phyloP scores from a whole-genome alignment of 75 land plant species.

The Azolla pinnata region DNA sequence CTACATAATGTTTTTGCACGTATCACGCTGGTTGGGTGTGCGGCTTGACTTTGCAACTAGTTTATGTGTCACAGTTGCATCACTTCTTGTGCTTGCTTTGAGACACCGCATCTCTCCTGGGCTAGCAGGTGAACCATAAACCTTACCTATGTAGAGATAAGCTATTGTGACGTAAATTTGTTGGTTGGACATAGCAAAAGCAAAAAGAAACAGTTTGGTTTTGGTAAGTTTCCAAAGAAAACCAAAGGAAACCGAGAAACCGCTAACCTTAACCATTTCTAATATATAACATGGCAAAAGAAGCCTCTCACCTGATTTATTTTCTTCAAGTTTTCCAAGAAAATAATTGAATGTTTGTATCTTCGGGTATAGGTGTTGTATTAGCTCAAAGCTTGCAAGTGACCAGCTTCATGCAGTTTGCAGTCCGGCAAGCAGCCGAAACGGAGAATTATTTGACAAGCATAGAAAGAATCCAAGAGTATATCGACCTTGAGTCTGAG shows the following conservation, averaged over 20 bases:
- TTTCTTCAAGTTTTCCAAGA: too few species aligned
- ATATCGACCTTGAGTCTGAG: conserved; percentile 15
- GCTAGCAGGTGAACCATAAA: conserved; percentile 25
- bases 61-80: conserved; percentile 14
- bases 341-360: too few species aligned
- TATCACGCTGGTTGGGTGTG: conserved; percentile 26
- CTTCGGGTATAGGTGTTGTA: conserved; percentile 16
- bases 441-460: conserved; percentile 30
- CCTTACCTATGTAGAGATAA: too few species aligned
- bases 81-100: conserved; percentile 19
- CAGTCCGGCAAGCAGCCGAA: conserved; percentile 23
- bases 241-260: too few species aligned
- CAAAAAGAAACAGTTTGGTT: too few species aligned
- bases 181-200: too few species aligned
- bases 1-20: conserved; percentile 23
- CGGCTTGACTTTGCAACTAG: conserved; percentile 20
- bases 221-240: too few species aligned
- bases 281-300: too few species aligned
- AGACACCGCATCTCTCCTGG: conserved; percentile 21
- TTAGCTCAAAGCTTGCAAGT: conserved; percentile 28
- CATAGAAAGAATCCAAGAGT: conserved; percentile 29
- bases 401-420: conserved; percentile 25
- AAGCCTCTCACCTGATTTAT: too few species aligned
- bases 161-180: too few species aligned
- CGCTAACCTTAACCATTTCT: too few species aligned